These are phyloP conservation scores for Ogataea sp. DNA, from an alignment of 805 yeast species.

Conservation along the genomic window DNA sequence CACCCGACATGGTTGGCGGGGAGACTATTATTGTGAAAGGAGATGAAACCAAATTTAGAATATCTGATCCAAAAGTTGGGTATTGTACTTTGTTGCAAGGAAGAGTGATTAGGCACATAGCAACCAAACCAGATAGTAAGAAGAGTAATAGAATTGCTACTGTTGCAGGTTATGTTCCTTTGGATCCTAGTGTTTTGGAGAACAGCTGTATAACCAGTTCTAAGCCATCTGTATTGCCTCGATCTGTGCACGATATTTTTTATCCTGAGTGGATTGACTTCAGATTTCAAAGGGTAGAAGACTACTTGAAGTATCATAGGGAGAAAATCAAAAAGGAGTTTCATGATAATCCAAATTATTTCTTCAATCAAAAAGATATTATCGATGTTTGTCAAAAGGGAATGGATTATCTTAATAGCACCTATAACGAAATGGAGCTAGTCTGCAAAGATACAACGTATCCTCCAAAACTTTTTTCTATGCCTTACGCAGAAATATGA, in stretches of 20 bases:
- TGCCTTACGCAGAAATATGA: constrained; percentile 9
- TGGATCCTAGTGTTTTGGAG: constrained; percentile 20
- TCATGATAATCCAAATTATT: constrained; percentile 10
- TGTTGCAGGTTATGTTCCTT: constrained; percentile 22
- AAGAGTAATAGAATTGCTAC: constrained; percentile 26
- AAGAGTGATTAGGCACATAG: constrained; percentile 36
- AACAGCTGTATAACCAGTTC: constrained; percentile 23
- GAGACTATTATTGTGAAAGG: constrained; percentile 42
- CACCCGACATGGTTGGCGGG: constrained; percentile 41
- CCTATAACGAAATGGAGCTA: constrained; percentile 26
- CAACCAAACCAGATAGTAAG: constrained; percentile 33
- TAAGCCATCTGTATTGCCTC: constrained; percentile 26
- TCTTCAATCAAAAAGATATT: constrained; percentile 21
- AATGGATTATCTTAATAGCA: constrained; percentile 19
- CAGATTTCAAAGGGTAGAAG: constrained; percentile 21
- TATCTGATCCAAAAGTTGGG: constrained; percentile 35
- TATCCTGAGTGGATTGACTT: constrained; percentile 27
- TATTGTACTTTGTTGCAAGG: constrained; percentile 43
- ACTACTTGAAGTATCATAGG: constrained; percentile 14
- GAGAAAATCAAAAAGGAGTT: constrained; percentile 11
- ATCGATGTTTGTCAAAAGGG: constrained; percentile 20
- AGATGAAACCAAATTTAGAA: constrained; percentile 19
- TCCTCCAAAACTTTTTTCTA: constrained; percentile 16
- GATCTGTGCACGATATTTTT: constrained; percentile 23
- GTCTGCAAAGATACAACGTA: constrained; percentile 17